A percentile compares a stretch with the other conserved stretches of the same genome.
Evolutionary conservation across 164 flowering plant species (phyloP).

Genomic region (Stephania cephalantha): DNA sequence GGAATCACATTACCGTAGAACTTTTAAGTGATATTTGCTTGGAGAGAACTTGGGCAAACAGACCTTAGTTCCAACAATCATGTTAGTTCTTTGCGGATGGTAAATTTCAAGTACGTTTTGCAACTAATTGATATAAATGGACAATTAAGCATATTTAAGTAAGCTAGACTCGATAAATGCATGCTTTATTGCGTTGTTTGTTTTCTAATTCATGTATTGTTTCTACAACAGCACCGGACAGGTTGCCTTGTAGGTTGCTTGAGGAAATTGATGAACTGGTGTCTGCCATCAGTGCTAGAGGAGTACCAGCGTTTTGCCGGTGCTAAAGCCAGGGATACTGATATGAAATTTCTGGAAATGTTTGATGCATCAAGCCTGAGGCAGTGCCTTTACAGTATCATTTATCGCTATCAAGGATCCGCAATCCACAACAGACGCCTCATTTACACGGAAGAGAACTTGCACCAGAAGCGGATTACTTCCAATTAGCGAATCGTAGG

Average conservation of each 20-base stretch:
- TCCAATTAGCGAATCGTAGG: constrained; percentile 20
- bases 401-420: constrained; percentile 66
- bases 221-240: constrained; percentile 72
- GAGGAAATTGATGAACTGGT: constrained; percentile 79
- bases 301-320: constrained; percentile 78
- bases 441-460: constrained; percentile 42
- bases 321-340: constrained; percentile 47
- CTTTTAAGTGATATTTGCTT: neutral
- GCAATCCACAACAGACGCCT: constrained; percentile 57
- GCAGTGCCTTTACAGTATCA: constrained; percentile 59
- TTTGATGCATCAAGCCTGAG: constrained; percentile 43
- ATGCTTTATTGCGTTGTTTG: neutral
- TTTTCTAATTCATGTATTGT: neutral
- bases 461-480: constrained; percentile 39
- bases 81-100: neutral
- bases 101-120: too few species aligned
- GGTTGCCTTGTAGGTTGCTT: constrained; percentile 80
- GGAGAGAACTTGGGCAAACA: neutral
- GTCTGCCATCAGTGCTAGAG: constrained; percentile 60
- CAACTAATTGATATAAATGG: too few species aligned
- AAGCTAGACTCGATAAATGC: too few species aligned
- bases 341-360: constrained; percentile 56
- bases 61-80: neutral
- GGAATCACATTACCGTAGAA: neutral
- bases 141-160: too few species aligned